phyloP scores from a whole-genome alignment of 148 eudicot genomes.

The Persicaria tinctoria region DNA sequence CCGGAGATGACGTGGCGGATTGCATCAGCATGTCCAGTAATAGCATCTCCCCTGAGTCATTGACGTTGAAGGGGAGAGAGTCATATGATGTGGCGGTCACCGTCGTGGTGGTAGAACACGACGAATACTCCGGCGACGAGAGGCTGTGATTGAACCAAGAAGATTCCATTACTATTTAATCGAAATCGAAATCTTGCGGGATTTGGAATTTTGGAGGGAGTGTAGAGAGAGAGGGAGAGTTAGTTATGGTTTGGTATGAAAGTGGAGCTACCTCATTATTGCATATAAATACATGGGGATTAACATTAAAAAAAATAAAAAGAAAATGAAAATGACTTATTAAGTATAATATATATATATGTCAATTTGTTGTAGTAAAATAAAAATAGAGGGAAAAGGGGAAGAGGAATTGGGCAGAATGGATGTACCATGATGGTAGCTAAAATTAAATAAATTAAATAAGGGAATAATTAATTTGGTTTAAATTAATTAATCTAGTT shows the following conservation, averaged over 20 bases:
- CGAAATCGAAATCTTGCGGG: not conserved
- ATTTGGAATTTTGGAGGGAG: not conserved
- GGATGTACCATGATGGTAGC: conserved; percentile 7
- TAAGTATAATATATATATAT: not conserved
- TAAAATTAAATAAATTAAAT: not conserved
- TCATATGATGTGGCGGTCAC: not conserved
- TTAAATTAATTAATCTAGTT: not conserved
- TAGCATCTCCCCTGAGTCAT: conserved; percentile 38
- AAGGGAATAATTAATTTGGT: not conserved
- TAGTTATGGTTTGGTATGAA: not conserved
- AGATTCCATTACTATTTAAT: not conserved
- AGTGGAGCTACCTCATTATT: not conserved
- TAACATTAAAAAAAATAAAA: not conserved
- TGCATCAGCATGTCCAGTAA: conserved; percentile 28
- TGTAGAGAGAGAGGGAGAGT: not conserved
- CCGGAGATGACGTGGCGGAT: conserved; percentile 13
- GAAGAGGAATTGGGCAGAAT: not conserved
- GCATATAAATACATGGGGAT: conserved; percentile 6
- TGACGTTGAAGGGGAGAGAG: conserved; percentile 27
- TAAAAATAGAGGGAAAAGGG: not conserved
- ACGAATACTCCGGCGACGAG: conserved; percentile 15
- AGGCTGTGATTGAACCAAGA: not conserved
- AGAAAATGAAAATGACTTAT: not conserved
- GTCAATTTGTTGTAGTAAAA: conserved; percentile 9
- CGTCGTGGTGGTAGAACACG: not conserved